A percentile compares a stretch with the other conserved stretches of the same genome.
Conservation (phyloP, 176 grass and related monocot genomes). For the Microstegium vimineum region DNA sequence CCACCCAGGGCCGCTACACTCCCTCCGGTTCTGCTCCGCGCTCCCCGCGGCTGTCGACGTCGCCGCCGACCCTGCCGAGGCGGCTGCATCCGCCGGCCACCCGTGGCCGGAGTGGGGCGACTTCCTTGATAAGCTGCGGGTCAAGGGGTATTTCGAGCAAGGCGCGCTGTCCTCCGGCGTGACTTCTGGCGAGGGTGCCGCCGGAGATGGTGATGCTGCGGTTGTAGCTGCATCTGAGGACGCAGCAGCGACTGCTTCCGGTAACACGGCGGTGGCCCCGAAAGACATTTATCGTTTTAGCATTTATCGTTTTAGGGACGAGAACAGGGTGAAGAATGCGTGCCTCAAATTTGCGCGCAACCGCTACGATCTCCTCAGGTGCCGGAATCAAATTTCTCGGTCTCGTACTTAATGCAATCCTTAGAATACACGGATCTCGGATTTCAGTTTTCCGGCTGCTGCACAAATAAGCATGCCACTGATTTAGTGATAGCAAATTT, state of each 20-base stretch:
- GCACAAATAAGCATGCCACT: not conserved
- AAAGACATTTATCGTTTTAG: constrained; percentile 17
- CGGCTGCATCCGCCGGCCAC: constrained; percentile 7
- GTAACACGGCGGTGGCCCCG: not conserved
- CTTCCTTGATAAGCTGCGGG: constrained; percentile 70
- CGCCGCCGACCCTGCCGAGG: not conserved
- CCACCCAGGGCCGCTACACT: constrained; percentile 20
- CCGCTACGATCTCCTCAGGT: constrained; percentile 78
- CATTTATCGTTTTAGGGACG: constrained; percentile 20
- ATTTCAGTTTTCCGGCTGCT: not conserved
- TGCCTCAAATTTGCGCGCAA: constrained; percentile 90
- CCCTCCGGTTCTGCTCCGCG: constrained; percentile 51
- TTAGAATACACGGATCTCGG: not conserved
- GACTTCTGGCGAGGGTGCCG: constrained; percentile 2
- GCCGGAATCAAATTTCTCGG: not conserved
- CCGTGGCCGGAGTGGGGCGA: constrained; percentile 87
- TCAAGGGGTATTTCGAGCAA: constrained; percentile 71
- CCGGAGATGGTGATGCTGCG: constrained; percentile 7
- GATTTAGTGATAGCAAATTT: not conserved
- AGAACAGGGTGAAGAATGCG: constrained; percentile 81
- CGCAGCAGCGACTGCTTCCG: not conserved
- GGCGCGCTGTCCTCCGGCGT: not conserved
- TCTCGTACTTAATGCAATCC: not conserved
- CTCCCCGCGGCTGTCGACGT: not conserved
- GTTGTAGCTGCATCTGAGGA: not conserved